Evolutionary conservation across 148 eudicot genomes (phyloP), one percentile per base, ranked within the genome.

Genomic region (Rhododendron simsii): DNA sequence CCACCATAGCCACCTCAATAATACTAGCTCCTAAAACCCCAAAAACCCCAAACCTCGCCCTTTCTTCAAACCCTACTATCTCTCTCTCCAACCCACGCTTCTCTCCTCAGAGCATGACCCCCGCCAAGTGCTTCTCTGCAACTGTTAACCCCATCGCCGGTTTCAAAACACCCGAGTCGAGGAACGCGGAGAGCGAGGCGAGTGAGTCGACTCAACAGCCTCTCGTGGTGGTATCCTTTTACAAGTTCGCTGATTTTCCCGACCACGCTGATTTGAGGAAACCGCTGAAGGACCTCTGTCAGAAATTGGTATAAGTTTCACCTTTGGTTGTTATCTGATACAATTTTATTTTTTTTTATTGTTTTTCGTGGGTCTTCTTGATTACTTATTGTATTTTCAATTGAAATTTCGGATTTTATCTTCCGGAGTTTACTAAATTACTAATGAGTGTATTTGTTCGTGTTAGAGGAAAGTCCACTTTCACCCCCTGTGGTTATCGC

Each of bases 221-320:
- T 6, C 95, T 97, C 20, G 92, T 94, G 51, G 98, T 97, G 59
- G 94, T 95, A n/a, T 97, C 98, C 16, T 97, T 95, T 82, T 97
- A 97, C 87, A 95, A 95, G 90, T 97, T 97, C 78, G 98, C 99
- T 37, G 94, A 97, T 88, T 95, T 97, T 28, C 90, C 93, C 18
- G 98, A 94, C 86, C 93, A 95, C 55, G 98, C 93, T 21, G 90
- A 92, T 57, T 83, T 97, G 35, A 90, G 96, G 11, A 87, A 87
- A 26, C 98, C 99, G 3, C 82, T 97, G 59, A 97, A 94, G 90
- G 93, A 87, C 13, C 96, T 97, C 79, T 95, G 98, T 80, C 79
- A 94, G 83, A 85, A 85, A 41, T 89, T 97, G 98, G 98, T 47
- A 41, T 97, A 92, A 57, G 26, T 87, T 4, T 81, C 45, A 15